A percentile compares a stretch with the other conserved stretches of the same genome.
Evolutionary conservation across 2,329 filamentous ascomycete species (phyloP).

Genomic region (Aspergillus ochraceus): DNA sequence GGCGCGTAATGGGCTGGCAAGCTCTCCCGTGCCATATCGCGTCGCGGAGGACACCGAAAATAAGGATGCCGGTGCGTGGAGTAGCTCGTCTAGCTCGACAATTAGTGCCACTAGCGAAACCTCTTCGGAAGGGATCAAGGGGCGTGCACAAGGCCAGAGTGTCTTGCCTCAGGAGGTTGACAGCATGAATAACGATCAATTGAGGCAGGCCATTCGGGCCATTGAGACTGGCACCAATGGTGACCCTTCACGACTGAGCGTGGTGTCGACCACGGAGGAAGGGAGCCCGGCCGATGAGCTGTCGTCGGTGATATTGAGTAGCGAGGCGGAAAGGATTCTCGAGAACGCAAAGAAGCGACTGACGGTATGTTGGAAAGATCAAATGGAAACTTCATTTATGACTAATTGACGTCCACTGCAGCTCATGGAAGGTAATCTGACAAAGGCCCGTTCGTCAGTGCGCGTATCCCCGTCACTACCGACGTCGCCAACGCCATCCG

Average conservation of each 20-base stretch:
- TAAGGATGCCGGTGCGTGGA: constrained; percentile 38
- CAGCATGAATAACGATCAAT: constrained; percentile 1
- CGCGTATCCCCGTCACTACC: constrained; percentile 53
- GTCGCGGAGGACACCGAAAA: constrained; percentile 52
- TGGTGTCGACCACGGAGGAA: constrained; percentile 39
- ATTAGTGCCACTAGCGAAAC: constrained; percentile 31
- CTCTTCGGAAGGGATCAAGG: constrained; percentile 15
- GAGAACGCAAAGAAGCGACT: constrained; percentile 88
- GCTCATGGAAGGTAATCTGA: constrained; percentile 93
- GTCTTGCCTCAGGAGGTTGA: constrained; percentile 5
- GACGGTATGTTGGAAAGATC: constrained; percentile 61
- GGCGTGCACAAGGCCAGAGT: not conserved
- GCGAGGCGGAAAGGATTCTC: constrained; percentile 83
- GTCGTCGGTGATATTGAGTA: constrained; percentile 74
- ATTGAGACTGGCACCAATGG: constrained; percentile 16
- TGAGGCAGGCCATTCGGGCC: constrained; percentile 2
- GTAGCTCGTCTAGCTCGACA: constrained; percentile 40
- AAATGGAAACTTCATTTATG: not conserved
- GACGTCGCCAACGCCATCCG: constrained; percentile 45
- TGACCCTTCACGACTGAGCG: constrained; percentile 29
- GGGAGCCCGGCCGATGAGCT: constrained; percentile 59
- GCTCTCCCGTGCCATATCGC: constrained; percentile 31
- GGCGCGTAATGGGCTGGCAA: constrained; percentile 13
- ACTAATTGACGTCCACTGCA: constrained; percentile 39
- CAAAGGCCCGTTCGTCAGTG: constrained; percentile 71